Base-by-base conservation (phyloP, 805 yeast genomes). In the Candida lessepsii region DNA sequence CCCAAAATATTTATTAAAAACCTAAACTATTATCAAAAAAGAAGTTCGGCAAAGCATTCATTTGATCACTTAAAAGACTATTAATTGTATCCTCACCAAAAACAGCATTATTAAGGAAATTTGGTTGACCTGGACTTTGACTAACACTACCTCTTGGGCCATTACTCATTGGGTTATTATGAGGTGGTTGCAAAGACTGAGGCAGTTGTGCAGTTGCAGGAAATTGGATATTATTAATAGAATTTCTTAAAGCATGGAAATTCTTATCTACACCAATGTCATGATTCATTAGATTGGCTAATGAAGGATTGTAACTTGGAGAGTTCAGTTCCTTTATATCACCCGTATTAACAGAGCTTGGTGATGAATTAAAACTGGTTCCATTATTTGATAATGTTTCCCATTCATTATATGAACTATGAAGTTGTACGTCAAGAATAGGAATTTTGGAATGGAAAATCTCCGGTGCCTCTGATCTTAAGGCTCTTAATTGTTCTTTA, bases 1-100 rank as follows among this genome's bases (percentile, higher is more conserved):
- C 9, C 21, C 5, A 8, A 10, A 29, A 6, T 14, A 20, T 21
- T 9, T 9, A 21, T 11, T 35, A 57, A 15, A 51, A 46, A 14
- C 61, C 61, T 29, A 61, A 36, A 36, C 56, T 63, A 39, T 63
- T 63, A 41, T 67, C 73, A 39, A 59, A 65, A 46, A 67, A 67
- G 39, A 58, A 63, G 44, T 67, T 67, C 5, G 73, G 72, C 40
- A 66, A 42, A 25, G 49, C 54, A 37, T 53, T 50, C 49, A 60
- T 47, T 40, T 61, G 66, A 10, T 54, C 46, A 27, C 44, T 51
- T 6, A 57, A 44, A 44, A 53, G 47, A 40, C 42, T 49, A 10
- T 51, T 40, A 5, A 54, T 31, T 5, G 47, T 48, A n/a, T 58
- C 67, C 20, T 55, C 61, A 23, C 49, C 43, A 10, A 57, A 41